Base-by-base conservation (phyloP, 2,329 filamentous ascomycete genomes). In the Diaporthe citriasiana region DNA sequence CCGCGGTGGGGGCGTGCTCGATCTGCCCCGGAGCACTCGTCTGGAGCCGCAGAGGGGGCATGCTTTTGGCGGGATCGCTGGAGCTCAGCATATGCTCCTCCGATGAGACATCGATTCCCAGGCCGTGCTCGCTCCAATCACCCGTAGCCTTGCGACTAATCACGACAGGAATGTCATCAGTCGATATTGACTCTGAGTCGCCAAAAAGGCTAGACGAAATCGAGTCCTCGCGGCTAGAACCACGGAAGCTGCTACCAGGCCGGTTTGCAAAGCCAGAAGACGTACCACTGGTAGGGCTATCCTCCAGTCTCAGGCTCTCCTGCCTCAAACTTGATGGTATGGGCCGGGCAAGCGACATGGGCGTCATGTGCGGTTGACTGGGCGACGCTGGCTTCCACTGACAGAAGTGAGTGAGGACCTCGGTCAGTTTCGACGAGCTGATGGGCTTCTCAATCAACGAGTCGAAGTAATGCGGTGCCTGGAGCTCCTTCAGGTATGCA, bases 371-470 rank as follows among this genome's bases (percentile, higher is more conserved):
- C 70, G 82, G 84, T 73, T 83, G 85, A 38, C 82, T 83, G 1
- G 89, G 86, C 1, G 86, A 85, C 22, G 95, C 93, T 8, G 95
- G 91, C 80, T 96, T 97, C 97, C 97, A 99, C 79, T 97, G 94
- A 80, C 97, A 99, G 38, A 98, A 89, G 73, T 93, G 92, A 76
- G 93, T 93, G 77, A 99, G 87, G 0, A 97, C 94, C 80, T 99
- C 95, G 0, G 92, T 95, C 66, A 99, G 84, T 83, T 98, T 98
- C 4, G 94, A 93, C 56, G 95, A 92, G 51, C 96, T 98, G 47
- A 97, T 97, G 35, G 97, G 97, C 84, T 99, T 99, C 83, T 99
- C 95, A 70, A 99, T 95, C 69, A 99, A 87, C 0, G 94, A 94
- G 82, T 98, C 95, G 80, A 99, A 99, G 83, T 98, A 94, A 83